phyloP scores from a whole-genome alignment of 2,329 filamentous ascomycete genomes.

The Pleochaeta shiraiana region DNA sequence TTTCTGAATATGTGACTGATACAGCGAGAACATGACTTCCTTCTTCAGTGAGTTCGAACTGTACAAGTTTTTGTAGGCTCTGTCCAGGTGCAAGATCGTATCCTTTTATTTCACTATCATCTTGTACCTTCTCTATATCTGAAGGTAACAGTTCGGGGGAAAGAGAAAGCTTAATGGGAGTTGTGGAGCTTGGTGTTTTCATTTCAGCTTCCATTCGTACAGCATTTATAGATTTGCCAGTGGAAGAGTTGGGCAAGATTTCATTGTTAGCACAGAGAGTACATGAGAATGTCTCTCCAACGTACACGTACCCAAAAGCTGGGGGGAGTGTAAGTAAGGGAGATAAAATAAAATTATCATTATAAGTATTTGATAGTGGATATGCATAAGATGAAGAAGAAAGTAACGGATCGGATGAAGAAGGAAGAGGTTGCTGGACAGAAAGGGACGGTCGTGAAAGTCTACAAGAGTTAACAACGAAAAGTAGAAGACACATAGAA shows the following conservation, averaged over 20 bases:
- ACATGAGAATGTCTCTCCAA: conserved; percentile 87
- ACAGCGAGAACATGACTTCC: conserved; percentile 86
- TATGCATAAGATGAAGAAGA: conserved; percentile 54
- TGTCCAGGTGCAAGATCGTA: conserved; percentile 36
- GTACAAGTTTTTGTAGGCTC: conserved; percentile 61
- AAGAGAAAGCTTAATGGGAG: conserved; percentile 44
- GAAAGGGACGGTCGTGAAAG: conserved; percentile 66
- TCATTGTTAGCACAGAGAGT: conserved; percentile 96
- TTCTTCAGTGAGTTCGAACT: conserved; percentile 81
- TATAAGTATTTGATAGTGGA: conserved; percentile 25
- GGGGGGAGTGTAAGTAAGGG: conserved; percentile 64
- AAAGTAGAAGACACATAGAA: neutral
- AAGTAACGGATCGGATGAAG: conserved; percentile 15
- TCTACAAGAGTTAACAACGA: conserved; percentile 23
- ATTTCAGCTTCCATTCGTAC: conserved; percentile 80
- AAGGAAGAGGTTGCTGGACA: conserved; percentile 40
- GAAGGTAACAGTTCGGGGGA: conserved; percentile 6
- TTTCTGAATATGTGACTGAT: conserved; percentile 87
- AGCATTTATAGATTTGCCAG: conserved; percentile 36
- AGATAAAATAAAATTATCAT: conserved; percentile 29
- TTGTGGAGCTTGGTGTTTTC: conserved; percentile 53
- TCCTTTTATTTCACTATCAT: conserved; percentile 6
- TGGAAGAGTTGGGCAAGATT: conserved; percentile 22
- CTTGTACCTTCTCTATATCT: neutral
- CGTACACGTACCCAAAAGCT: conserved; percentile 84